phyloP scores from a whole-genome alignment of 345 rosid genomes.

The Salix koriyanagi region DNA sequence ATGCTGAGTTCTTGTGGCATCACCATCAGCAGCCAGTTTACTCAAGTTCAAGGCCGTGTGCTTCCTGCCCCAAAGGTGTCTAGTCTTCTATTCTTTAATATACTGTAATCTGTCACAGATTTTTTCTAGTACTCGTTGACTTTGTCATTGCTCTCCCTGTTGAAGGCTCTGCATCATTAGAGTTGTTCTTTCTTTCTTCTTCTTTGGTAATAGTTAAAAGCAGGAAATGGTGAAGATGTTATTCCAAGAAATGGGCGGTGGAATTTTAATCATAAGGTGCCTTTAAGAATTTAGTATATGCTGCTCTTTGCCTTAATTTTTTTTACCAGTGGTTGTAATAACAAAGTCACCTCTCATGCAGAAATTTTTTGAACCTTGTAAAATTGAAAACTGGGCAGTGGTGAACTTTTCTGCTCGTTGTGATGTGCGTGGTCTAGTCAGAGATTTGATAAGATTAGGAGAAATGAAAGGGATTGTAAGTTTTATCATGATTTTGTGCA shows the following conservation, averaged over 20 bases:
- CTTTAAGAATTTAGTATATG: not conserved
- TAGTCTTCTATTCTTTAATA: not conserved
- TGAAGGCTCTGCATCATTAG: not conserved
- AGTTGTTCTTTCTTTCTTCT: not conserved
- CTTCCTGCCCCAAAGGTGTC: slow-evolving; percentile 66
- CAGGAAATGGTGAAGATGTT: slow-evolving; percentile 30
- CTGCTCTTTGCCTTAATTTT: not conserved
- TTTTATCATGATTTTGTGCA: not conserved
- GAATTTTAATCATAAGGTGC: slow-evolving; percentile 34
- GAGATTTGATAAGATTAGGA: slow-evolving; percentile 17
- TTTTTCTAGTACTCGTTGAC: not conserved
- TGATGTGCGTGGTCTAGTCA: slow-evolving; percentile 11
- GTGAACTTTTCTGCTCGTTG: slow-evolving; percentile 29
- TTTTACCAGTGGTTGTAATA: not conserved
- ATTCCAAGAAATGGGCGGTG: slow-evolving; percentile 32
- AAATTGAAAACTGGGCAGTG: slow-evolving; percentile 26
- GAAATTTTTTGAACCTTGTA: slow-evolving; percentile 18
- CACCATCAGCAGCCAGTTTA: slow-evolving; percentile 48
- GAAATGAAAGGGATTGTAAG: slow-evolving; percentile 38
- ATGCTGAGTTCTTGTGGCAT: slow-evolving; percentile 66
- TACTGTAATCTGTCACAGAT: not conserved
- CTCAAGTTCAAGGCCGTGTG: slow-evolving; percentile 81
- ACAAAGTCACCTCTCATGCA: slow-evolving; percentile 2
- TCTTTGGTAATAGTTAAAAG: slow-evolving; percentile 25
- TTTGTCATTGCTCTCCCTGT: not conserved